Base-by-base conservation (phyloP, 805 yeast genomes). In the Teunomyces funiuensis region DNA sequence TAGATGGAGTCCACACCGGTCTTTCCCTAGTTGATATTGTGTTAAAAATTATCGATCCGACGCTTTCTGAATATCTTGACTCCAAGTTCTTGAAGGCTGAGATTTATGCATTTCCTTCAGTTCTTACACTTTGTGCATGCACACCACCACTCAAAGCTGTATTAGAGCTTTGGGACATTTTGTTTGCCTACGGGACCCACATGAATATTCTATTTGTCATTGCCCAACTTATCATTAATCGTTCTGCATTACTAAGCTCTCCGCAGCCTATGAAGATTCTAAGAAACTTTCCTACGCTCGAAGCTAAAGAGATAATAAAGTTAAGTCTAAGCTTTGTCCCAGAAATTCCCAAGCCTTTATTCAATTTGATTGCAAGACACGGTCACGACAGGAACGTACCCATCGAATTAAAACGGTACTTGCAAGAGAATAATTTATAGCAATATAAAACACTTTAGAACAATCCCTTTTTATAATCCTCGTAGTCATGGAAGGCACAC, bases 121-220 rank as follows among this genome's bases (percentile, higher is more conserved):
- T 88, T 1, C 64, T 90, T 48, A 89, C 97, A 0, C 66, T 90
- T 36, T 81, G 90, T 42, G 91, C 96, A 2, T 87, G 96, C 53
- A 88, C 95, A 5, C 95, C 95, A 7, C 90, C 96, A 0, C 66
- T 90, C 33, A 65, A 69, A 23, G 88, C 89, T 47, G 85, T 86
- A 1, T 63, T 89, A 28, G 77, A 80, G 43, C 69, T 89, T 13
- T 89, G 97, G 97, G 97, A 89, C 59, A 85, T 89, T 50, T 64
- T 88, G 52, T 85, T 89, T 61, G 95, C 97, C 3, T 89, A 87
- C 54, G 97, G 97, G 0, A 79, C 85, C 14, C 96, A 90, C 55
- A 75, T 88, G 82, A 89, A 90, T 62, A 76, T 90, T 20, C 67
- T 90, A 28, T 85, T 88, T 50, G 79, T 89, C 2, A 87, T 88